A percentile compares a stretch with the other conserved stretches of the same genome.
phyloP scores from a whole-genome alignment of 805 yeast species.

The Alloascoidea africana region DNA sequence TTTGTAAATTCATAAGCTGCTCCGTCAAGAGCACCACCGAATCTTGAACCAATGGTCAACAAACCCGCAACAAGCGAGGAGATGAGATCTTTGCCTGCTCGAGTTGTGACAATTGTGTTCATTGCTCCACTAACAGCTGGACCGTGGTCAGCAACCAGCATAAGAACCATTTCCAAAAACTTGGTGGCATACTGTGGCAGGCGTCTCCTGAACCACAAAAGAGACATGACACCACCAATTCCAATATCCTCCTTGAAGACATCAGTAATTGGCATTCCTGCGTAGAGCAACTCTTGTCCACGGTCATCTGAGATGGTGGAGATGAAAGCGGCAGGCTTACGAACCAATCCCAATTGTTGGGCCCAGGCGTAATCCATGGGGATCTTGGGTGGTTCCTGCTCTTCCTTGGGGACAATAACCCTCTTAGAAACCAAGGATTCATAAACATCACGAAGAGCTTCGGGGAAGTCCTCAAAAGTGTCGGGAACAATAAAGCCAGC shows the following conservation, averaged over 20 bases:
- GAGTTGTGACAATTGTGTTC: constrained; percentile 31
- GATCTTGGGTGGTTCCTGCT: constrained; percentile 31
- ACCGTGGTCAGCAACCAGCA: constrained; percentile 33
- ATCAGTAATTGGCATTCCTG: constrained; percentile 30
- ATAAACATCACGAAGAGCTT: constrained; percentile 39
- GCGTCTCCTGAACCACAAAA: constrained; percentile 29
- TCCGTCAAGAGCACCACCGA: constrained; percentile 31
- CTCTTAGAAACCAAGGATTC: constrained; percentile 43
- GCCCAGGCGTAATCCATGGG: constrained; percentile 34
- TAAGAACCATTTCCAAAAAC: constrained; percentile 31
- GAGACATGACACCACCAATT: constrained; percentile 31
- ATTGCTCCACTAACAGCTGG: constrained; percentile 32
- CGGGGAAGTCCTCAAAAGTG: constrained; percentile 37
- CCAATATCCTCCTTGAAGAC: constrained; percentile 31
- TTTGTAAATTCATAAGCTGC: constrained; percentile 29
- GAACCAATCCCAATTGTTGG: constrained; percentile 28
- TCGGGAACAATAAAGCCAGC: constrained; percentile 92
- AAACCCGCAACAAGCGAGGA: constrained; percentile 29
- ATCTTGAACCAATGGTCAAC: constrained; percentile 28
- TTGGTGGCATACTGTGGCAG: constrained; percentile 26
- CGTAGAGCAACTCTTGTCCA: constrained; percentile 29
- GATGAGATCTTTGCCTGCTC: constrained; percentile 31
- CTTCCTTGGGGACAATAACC: constrained; percentile 21
- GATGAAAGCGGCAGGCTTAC: constrained; percentile 32
- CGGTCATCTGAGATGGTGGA: constrained; percentile 32